phyloP scores from a whole-genome alignment of 2,329 filamentous ascomycete genomes.

The Chaetomiaceae sp. region DNA sequence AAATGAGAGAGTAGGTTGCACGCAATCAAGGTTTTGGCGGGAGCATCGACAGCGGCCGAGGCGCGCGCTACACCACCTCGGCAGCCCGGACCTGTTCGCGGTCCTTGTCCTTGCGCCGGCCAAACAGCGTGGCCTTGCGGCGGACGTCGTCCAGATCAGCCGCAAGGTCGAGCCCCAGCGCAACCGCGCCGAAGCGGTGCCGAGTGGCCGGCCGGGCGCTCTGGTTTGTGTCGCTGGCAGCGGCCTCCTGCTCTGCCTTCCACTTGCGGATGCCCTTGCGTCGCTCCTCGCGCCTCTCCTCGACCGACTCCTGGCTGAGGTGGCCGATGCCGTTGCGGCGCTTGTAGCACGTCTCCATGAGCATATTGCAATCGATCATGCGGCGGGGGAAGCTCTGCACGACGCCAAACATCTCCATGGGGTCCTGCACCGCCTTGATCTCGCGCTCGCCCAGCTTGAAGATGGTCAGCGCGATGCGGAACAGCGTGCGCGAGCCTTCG shows the following conservation, averaged over 20 bases:
- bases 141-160: slow-evolving; percentile 31
- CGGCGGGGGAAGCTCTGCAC: slow-evolving; percentile 80
- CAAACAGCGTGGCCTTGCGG: slow-evolving; percentile 43
- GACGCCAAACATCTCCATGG: slow-evolving; percentile 93
- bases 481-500: slow-evolving; percentile 88
- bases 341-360: slow-evolving; percentile 79
- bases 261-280: slow-evolving; percentile 39
- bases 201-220: slow-evolving; percentile 11
- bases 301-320: slow-evolving; percentile 74
- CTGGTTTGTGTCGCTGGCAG: slow-evolving; percentile 8
- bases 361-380: slow-evolving; percentile 71
- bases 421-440: slow-evolving; percentile 72
- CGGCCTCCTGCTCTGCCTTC: slow-evolving; percentile 41
- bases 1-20: neutral
- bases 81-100: slow-evolving; percentile 28
- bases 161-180: slow-evolving; percentile 20
- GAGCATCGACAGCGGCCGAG: slow-evolving; percentile 22
- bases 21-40: slow-evolving; percentile 5
- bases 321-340: slow-evolving; percentile 74
- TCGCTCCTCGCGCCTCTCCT: slow-evolving; percentile 65
- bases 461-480: slow-evolving; percentile 82
- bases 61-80: slow-evolving; percentile 29
- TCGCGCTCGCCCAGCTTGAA: slow-evolving; percentile 83
- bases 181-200: slow-evolving; percentile 20
- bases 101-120: slow-evolving; percentile 36